Percentiles rank a stretch among this genome's conserved stretches.
Conservation (phyloP, 2,329 filamentous ascomycete species). For the Scedosporium apiospermum region DNA sequence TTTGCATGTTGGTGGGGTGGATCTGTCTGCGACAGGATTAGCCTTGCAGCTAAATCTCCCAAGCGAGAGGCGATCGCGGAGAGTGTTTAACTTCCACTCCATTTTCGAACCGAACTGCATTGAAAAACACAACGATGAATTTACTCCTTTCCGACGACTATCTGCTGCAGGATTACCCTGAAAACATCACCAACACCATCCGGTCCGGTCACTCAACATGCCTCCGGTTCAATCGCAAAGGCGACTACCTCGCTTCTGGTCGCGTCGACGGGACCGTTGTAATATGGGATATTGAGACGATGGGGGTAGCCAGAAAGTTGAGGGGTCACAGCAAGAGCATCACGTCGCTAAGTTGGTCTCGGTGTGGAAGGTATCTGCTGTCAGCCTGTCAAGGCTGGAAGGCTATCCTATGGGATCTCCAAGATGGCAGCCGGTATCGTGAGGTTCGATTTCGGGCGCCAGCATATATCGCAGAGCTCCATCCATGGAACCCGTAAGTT, state of each 20-base stretch:
- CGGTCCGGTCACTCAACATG: constrained; percentile 60
- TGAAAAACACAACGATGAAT: constrained; percentile 35
- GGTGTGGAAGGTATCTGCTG: constrained; percentile 80
- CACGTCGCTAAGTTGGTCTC: constrained; percentile 90
- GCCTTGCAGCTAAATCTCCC: background rate
- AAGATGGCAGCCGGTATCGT: constrained; percentile 58
- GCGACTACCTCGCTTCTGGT: constrained; percentile 89
- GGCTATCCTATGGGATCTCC: constrained; percentile 88
- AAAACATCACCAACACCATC: constrained; percentile 79
- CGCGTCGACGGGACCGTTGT: constrained; percentile 90
- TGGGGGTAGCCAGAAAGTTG: constrained; percentile 89
- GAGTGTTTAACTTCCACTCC: background rate
- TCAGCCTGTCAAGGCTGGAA: constrained; percentile 96
- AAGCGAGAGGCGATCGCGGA: background rate
- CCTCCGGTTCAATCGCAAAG: constrained; percentile 83
- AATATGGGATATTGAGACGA: constrained; percentile 95
- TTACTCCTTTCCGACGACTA: constrained; percentile 52
- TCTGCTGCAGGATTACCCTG: constrained; percentile 73
- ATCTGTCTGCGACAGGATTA: background rate
- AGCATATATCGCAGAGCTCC: constrained; percentile 90
- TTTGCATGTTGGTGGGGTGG: background rate
- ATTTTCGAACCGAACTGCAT: background rate
- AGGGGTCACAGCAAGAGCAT: constrained; percentile 90
- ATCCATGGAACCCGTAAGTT: constrained; percentile 76
- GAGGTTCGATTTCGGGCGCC: constrained; percentile 87